Evolutionary conservation across 2,329 filamentous ascomycete species (phyloP).

Genomic region (Volutella citrinella): DNA sequence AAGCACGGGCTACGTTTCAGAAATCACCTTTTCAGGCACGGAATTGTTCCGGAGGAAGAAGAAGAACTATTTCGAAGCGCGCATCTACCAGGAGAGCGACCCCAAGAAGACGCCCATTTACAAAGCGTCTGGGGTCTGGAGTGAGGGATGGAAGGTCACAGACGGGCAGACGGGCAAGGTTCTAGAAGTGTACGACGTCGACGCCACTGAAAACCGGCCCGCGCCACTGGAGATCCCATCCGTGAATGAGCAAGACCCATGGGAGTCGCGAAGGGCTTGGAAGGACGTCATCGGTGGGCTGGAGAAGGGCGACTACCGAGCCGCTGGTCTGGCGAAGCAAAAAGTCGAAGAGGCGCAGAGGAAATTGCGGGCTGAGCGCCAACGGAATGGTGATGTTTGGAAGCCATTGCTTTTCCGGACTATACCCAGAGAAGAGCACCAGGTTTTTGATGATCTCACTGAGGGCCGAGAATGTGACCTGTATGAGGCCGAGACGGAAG

Average conservation of each 20-base stretch:
- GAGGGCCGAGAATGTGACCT: constrained; percentile 11
- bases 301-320: constrained; percentile 69
- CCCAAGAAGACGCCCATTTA: constrained; percentile 12
- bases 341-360: constrained; percentile 82
- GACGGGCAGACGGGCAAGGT: constrained; percentile 31
- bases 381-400: constrained; percentile 35
- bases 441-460: constrained; percentile 9
- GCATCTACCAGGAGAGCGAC: constrained; percentile 37
- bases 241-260: constrained; percentile 69
- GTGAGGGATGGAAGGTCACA: constrained; percentile 16
- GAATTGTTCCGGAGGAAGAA: constrained; percentile 33
- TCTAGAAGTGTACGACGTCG: constrained; percentile 35
- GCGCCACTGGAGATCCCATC: constrained; percentile 9
- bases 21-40: constrained; percentile 45
- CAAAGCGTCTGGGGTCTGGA: constrained; percentile 17
- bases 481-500: constrained; percentile 13
- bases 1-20: constrained; percentile 42
- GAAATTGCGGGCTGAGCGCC: constrained; percentile 67
- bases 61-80: constrained; percentile 44
- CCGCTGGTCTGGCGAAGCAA: constrained; percentile 67
- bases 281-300: constrained; percentile 71
- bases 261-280: constrained; percentile 82
- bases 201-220: constrained; percentile 36
- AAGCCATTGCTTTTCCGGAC: constrained; percentile 15
- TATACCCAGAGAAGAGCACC: constrained; percentile 1